These are phyloP conservation scores for Aspergillus hiratsukae DNA, from an alignment of 2,329 filamentous ascomycete genomes.

Conservation along the genomic window DNA sequence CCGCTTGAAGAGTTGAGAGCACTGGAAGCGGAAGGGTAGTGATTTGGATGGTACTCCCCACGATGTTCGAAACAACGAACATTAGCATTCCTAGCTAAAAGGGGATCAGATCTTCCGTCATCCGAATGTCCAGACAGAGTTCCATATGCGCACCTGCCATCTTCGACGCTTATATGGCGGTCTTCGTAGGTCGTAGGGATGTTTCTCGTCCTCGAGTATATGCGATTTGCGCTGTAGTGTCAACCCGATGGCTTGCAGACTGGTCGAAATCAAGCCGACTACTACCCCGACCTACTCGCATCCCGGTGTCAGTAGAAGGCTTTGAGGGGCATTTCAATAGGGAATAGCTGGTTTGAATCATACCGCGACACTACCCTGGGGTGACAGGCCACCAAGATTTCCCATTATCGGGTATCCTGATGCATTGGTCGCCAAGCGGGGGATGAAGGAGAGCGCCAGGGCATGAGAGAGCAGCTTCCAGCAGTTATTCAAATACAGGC, in stretches of 20 bases:
- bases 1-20: constrained; percentile 86
- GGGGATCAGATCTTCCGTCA: constrained; percentile 19
- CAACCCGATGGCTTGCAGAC: constrained; percentile 88
- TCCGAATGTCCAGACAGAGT: not conserved
- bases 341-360: constrained; percentile 26
- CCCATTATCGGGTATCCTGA: constrained; percentile 53
- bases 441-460: constrained; percentile 41
- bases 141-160: constrained; percentile 64
- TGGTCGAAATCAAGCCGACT: constrained; percentile 88
- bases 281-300: constrained; percentile 73
- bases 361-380: constrained; percentile 72
- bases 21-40: constrained; percentile 92
- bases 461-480: constrained; percentile 1
- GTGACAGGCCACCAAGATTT: constrained; percentile 69
- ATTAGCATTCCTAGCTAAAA: constrained; percentile 78
- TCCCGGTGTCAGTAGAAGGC: constrained; percentile 13
- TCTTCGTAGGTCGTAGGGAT: constrained; percentile 68
- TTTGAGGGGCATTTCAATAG: not conserved
- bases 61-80: constrained; percentile 90
- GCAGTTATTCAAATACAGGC: constrained; percentile 15
- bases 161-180: constrained; percentile 84
- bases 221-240: constrained; percentile 98
- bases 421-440: constrained; percentile 31
- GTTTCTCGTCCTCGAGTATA: constrained; percentile 93
- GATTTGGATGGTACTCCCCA: constrained; percentile 95